Conservation (phyloP, 371 early-diverging fungal genomes). For the Cladochytrium tenue region DNA sequence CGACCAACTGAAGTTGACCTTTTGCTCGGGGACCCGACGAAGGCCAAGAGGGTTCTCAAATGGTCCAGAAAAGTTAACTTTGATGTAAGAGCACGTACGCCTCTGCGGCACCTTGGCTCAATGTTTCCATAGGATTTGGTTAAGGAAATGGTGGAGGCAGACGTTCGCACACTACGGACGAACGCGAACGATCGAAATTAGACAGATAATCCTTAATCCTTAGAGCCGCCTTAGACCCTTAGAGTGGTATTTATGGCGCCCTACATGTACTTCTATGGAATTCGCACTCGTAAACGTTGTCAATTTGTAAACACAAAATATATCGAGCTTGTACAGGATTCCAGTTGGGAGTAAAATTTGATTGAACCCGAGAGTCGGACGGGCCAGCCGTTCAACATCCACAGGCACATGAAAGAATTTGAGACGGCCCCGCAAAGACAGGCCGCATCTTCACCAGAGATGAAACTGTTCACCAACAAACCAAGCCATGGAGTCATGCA, state of each 20-base stretch:
- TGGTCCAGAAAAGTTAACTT: slow-evolving; percentile 75
- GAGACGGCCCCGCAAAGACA: no score
- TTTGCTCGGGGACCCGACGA: slow-evolving; percentile 76
- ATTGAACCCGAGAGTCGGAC: no score
- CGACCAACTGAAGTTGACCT: slow-evolving; percentile 86
- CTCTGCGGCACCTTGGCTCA: background rate
- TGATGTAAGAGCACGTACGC: slow-evolving; percentile 44
- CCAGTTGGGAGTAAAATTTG: background rate
- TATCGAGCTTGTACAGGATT: background rate
- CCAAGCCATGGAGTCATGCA: no score
- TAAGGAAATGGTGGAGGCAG: slow-evolving; percentile 71
- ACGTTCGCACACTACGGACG: slow-evolving; percentile 20
- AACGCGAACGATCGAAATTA: background rate
- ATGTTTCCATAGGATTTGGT: slow-evolving; percentile 47
- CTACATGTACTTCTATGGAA: background rate
- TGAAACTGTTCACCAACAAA: no score
- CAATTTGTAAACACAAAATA: background rate
- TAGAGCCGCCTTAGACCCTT: background rate
- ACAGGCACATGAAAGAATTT: no score
- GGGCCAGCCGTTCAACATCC: no score
- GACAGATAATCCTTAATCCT: background rate
- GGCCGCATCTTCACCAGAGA: no score
- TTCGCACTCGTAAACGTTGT: background rate
- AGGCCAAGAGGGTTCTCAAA: slow-evolving; percentile 68
- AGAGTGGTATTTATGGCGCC: background rate